Evolutionary conservation across 2,329 filamentous ascomycete species (phyloP), one percentile per base, ranked within the genome.

Genomic region (Zelopaecilomyces penicillatus): DNA sequence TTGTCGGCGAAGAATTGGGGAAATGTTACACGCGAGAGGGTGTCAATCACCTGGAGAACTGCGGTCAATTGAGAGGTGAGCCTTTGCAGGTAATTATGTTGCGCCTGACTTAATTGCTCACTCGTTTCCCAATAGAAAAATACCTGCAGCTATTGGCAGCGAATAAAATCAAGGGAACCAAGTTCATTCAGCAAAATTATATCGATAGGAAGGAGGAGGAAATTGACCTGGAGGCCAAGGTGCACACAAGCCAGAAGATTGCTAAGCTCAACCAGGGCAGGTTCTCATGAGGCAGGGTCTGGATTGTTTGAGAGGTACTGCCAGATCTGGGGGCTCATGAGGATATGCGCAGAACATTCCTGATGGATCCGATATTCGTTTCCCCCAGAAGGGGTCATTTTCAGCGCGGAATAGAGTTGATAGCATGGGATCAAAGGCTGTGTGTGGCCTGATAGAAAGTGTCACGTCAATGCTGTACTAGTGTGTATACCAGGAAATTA

Each of bases 21-120:
- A 91, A 88, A 71, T 93, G 87, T 73, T 93, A 93, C 68, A 80
- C 81, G 66, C 75, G 80, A 55, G 85, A 93, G 68, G 87, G 87
- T 45, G 85, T 90, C 54, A 93, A 93, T 66, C 87, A 93, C 65
- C 68, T 93, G 64, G 87, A 91, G 75, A 93, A 91, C 70, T 93
- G 87, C 66, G 86, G 85, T 53, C 72, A 77, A 58, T 65, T 91
- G 67, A 76, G 87, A 84, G 86, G 87, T 93, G 65, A 74, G 83
- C 70, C 41, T 41, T 32, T 30, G 3, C 28, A 32, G 8, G 19
- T 28, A 11, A 30, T 6, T 19, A 5, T 9, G 11, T 10, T 29
- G n/a, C 10, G 27, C 19, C 27, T n/a, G 3, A 30, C 19, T 10
- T n/a, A n/a, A 5, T n/a, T 19, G 30, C 49, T 53, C 42, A 53